Evolutionary conservation across 2,329 filamentous ascomycete species (phyloP).

Genomic region (Colletotrichum sp.): DNA sequence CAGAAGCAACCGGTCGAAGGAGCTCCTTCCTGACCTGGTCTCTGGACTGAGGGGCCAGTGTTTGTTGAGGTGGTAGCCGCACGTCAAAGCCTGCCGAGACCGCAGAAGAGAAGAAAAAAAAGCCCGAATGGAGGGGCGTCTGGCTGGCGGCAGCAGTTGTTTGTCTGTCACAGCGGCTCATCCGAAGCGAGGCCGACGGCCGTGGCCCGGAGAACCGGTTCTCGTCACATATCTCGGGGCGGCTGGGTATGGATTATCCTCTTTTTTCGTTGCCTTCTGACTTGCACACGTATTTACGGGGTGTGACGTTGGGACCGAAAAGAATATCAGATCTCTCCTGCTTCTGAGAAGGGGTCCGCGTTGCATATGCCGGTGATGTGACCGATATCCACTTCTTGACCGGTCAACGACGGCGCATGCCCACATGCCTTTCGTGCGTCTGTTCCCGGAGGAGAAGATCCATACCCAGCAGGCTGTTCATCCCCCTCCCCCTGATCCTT

Average conservation of each 20-base stretch:
- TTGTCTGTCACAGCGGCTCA: not conserved
- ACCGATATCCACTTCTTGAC: slow-evolving; percentile 16
- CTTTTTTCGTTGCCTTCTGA: not conserved
- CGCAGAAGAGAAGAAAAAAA: not conserved
- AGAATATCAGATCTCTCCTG: not conserved
- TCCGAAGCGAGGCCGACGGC: not conserved
- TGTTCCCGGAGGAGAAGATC: not conserved
- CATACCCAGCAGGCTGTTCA: not conserved
- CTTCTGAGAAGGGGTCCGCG: not conserved
- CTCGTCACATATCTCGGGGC: not conserved
- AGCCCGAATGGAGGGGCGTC: not conserved
- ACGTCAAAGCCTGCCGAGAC: not conserved
- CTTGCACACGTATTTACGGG: not conserved
- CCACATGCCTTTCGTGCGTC: not conserved
- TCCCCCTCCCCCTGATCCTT: not conserved
- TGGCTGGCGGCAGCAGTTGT: not conserved
- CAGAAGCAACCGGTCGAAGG: not conserved
- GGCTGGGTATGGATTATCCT: not conserved
- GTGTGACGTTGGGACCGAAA: not conserved
- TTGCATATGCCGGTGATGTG: slow-evolving; percentile 7
- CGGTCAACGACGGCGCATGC: not conserved
- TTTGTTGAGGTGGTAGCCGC: not conserved
- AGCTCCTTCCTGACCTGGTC: not conserved
- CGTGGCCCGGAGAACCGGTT: not conserved
- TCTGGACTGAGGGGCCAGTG: not conserved